Evolutionary conservation across 176 grass and related monocot species (phyloP), one percentile per base, ranked within the genome.

Genomic region (Alopecurus myosuroides): DNA sequence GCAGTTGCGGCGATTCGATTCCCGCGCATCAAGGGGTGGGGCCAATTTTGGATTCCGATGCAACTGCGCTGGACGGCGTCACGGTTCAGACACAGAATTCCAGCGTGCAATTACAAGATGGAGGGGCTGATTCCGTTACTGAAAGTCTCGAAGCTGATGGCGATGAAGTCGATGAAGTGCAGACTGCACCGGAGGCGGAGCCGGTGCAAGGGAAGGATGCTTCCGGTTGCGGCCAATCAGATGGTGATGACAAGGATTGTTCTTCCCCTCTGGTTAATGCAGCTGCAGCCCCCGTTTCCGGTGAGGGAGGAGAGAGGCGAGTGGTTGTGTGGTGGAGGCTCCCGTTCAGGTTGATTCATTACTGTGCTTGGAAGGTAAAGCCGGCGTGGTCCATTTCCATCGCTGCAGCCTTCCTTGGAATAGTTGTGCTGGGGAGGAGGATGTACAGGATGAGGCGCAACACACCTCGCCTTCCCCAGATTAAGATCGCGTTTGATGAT

Each of bases 301-400:
- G 15, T 29, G 85, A 71, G 37, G 75, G 82, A 53, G 74, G 75
- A 55, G 85, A 78, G 76, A 70, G 50, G 33, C 68, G 60, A 26
- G 68, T 78, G 11, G 44, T 63, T 44, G 79, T 74, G 42, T 92
- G 85, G 90, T 84, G 88, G 90, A 90, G 81, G 85, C 68, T 95
- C 82, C 85, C 93, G 4, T 75, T 92, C 39, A 85, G 49, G 79
- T 39, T 95, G 20, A 52, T 95, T 55, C 91, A 81, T 29, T 90
- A 69, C 44, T 88, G 80, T 61, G 88, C 79, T 76, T 95, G 90
- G 73, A 88, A 87, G 70, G 83, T 92, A 40, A 95, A 78, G 80
- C 90, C 93, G 6, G 48, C 90, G 72, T 95, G 90, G 88, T 88
- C 88, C 11, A 81, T 95, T 30, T 92, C 93, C 41, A 74, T 95